Base-by-base conservation (phyloP, 495 filamentous ascomycete genomes). In the Aspergillus indologenus region DNA sequence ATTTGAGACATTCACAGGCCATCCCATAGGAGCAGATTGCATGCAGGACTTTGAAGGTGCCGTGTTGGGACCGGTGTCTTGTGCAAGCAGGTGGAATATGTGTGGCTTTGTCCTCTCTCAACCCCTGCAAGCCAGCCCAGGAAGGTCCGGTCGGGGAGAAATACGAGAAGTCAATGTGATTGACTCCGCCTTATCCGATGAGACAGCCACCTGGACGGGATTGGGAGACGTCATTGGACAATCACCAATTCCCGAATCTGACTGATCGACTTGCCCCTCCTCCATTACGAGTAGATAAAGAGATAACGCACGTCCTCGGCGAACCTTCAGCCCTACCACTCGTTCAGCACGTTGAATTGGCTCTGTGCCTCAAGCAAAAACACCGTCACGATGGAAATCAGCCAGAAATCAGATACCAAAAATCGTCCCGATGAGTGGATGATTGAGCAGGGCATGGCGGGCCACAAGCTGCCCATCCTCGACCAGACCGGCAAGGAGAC, bases 401-500 rank as follows among this genome's bases (percentile, higher is more conserved):
- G 6, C 5, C 5, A 40, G 34, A 40, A 47, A 42, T 50, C 56
- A 19, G 63, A 67, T 53, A 68, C 59, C 24, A 55, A 34, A 54
- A 72, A 79, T 58, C 76, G 76, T 12, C 72, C 69, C 11, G 78
- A 82, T 68, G 77, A 83, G 59, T 83, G 81, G 81, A 78, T 70
- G 55, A 68, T 81, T 40, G 81, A 83, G 48, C 80, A 83, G 62
- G 81, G 80, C 11, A 56, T 83, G 40, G 67, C 68, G 5, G 75
- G 67, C 26, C 69, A 74, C 54, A 75, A 77, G 53, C 63, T 81
- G 19, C 79, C 78, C 11, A 68, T 81, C 22, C 66, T 80, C 19
- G 79, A 82, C 56, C 78, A 80, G 59, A 76, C 69, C 3, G 71
- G 67, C 15, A 48, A 31, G 8, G 64, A 71, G 12, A 70, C 66